Conservation (phyloP, 2,329 filamentous ascomycete species). For the Neocucurbitaria cava region DNA sequence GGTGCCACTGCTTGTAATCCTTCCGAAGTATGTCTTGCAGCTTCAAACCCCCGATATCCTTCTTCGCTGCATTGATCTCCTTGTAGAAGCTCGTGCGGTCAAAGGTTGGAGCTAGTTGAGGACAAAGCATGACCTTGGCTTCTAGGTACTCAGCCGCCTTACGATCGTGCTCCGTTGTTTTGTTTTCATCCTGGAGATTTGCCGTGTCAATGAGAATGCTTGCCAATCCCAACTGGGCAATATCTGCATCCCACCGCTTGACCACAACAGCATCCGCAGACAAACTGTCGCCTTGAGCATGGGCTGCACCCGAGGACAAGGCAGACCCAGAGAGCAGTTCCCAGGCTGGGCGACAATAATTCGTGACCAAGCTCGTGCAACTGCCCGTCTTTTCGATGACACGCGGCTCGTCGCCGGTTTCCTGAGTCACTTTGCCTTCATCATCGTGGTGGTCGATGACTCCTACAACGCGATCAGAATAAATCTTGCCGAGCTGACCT, state of each 20-base stretch:
- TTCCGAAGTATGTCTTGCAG: constrained; percentile 76
- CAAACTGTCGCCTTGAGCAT: constrained; percentile 49
- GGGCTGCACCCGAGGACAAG: constrained; percentile 51
- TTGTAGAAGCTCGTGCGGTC: constrained; percentile 64
- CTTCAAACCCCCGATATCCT: constrained; percentile 67
- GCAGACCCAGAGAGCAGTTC: constrained; percentile 53
- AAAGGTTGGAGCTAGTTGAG: constrained; percentile 53
- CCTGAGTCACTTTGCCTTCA: constrained; percentile 62
- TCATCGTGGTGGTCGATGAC: constrained; percentile 84
- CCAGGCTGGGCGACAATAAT: constrained; percentile 66
- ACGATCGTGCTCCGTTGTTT: constrained; percentile 69
- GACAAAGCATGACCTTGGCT: constrained; percentile 55
- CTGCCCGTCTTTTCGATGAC: constrained; percentile 73
- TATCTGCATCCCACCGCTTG: constrained; percentile 60
- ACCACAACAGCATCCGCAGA: constrained; percentile 40
- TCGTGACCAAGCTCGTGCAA: constrained; percentile 73
- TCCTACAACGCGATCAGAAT: constrained; percentile 63
- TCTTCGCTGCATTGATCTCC: constrained; percentile 69
- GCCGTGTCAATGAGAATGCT: constrained; percentile 77
- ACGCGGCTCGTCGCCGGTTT: constrained; percentile 60
- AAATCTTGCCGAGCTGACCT: constrained; percentile 64
- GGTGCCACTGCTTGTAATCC: constrained; percentile 82
- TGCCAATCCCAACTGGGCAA: constrained; percentile 72
- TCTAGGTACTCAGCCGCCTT: constrained; percentile 67
- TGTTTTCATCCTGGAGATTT: constrained; percentile 65